Percentiles rank a stretch among this genome's conserved stretches.
These are phyloP conservation scores for Globisporangium acanthophoron DNA, from an alignment of 352 stramenopile genomes.

Conservation along the genomic window DNA sequence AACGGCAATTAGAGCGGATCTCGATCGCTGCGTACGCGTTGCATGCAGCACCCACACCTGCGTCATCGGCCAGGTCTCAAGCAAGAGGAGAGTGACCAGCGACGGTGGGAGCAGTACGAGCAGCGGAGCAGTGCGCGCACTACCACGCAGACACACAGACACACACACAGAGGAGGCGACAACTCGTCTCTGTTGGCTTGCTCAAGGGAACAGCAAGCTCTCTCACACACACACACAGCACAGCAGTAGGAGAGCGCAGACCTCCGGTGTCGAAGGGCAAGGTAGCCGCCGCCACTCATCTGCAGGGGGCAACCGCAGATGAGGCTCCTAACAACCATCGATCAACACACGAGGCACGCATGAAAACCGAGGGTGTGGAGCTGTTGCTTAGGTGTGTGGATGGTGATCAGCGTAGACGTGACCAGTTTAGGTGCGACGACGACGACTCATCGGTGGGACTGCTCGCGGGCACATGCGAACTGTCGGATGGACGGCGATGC, in stretches of 20 bases:
- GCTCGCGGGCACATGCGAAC: too few species aligned
- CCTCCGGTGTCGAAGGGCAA: not conserved
- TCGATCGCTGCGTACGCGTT: not conserved
- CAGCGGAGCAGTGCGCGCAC: not conserved
- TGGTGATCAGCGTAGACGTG: not conserved
- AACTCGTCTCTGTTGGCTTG: conserved; percentile 1
- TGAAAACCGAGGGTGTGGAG: not conserved
- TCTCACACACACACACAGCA: conserved; percentile 4
- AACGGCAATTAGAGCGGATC: conserved; percentile 27
- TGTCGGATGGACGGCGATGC: too few species aligned
- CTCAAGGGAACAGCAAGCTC: not conserved
- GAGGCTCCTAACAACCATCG: not conserved
- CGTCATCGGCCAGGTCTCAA: conserved; percentile 10
- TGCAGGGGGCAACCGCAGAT: not conserved
- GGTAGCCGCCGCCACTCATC: not conserved
- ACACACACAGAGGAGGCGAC: conserved; percentile 19
- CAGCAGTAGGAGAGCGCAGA: not conserved
- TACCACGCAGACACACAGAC: conserved; percentile 11
- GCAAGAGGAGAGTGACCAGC: conserved; percentile 8
- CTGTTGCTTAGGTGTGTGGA: not conserved
- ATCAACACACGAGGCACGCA: not conserved
- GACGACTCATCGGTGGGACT: too few species aligned
- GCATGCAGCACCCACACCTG: conserved; percentile 1
- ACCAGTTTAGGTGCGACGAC: too few species aligned
- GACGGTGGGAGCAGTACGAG: conserved; percentile 1